Base-by-base conservation (phyloP, 495 filamentous ascomycete genomes). In the Sphaerosporella brunnea region DNA sequence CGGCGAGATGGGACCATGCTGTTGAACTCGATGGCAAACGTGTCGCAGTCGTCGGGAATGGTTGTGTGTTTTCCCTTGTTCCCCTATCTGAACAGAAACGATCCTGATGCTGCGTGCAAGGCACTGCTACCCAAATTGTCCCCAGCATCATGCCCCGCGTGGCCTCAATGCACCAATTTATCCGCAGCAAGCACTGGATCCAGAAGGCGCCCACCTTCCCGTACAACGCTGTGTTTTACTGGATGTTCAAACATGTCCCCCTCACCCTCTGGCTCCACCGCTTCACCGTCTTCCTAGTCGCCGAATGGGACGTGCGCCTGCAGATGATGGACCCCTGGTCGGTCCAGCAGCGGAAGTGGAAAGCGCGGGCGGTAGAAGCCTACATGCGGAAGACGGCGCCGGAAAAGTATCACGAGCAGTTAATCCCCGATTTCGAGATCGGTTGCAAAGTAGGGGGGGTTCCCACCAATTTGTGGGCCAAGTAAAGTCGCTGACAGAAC, bases 351-450 rank as follows among this genome's bases (percentile, higher is more conserved):
- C 11, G 37, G 18, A 20, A 10, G 2, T 1, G 10, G 1, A 40
- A 40, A 18, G 18, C 1, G 20, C 15, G 21, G 2, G n/a, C 10
- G 37, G 37, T 40, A 20, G 20, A 40, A 25, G 42, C 51, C 3
- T 64, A 73, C 25, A 71, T 81, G 66, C 66, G 67, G 47, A 54
- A 51, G 9, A 60, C 52, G 1, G 68, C 68, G 1, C 77, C 77
- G 0, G 59, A 69, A 44, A 71, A 78, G 55, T 81, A 81, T 48
- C 73, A 75, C 45, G 70, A 79, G 23, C 71, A 80, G 2, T 55
- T 81, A 1, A 72, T 70, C 3, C 77, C 77, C 0, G 64, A 80
- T 49, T 80, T 77, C 49, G 61, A 64, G 7, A 58, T 80, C 11
- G 74, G 72, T 13, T 81, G 77, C 62, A 81, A 81, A n/a, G n/a